Conservation (phyloP, 2,329 filamentous ascomycete genomes). For the Ophiostoma tasmaniense region DNA sequence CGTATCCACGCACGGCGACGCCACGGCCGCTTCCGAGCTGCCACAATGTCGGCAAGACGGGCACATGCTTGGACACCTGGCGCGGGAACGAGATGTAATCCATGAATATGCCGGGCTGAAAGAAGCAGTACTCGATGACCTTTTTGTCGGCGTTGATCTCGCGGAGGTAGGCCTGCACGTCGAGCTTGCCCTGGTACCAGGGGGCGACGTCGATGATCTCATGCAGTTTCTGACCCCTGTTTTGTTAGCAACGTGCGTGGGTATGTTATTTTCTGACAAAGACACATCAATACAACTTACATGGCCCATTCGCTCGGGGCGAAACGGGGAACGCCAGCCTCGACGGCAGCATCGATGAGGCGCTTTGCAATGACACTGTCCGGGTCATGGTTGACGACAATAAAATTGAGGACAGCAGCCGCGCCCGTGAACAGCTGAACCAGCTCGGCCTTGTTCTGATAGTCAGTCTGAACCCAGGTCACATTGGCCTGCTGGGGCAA, state of each 20-base stretch:
- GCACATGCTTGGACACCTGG: neutral
- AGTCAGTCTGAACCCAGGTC: conserved; percentile 11
- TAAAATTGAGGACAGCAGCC: conserved; percentile 15
- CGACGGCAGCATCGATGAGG: conserved; percentile 51
- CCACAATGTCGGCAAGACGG: neutral
- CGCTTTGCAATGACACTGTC: conserved; percentile 18
- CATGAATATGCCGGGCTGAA: conserved; percentile 4
- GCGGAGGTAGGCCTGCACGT: conserved; percentile 40
- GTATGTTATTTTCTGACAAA: neutral
- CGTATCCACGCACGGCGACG: neutral
- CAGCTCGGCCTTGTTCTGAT: conserved; percentile 16
- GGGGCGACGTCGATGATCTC: conserved; percentile 30
- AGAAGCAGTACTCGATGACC: conserved; percentile 39
- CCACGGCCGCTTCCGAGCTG: neutral
- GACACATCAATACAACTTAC: conserved; percentile 25
- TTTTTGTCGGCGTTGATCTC: conserved; percentile 42
- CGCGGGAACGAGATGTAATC: neutral
- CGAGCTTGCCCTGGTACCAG: conserved; percentile 44
- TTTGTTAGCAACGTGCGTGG: neutral
- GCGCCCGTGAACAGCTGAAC: conserved; percentile 12
- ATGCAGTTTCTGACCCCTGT: conserved; percentile 6
- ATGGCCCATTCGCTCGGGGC: conserved; percentile 51
- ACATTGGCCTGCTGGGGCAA: conserved; percentile 13
- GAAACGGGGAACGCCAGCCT: conserved; percentile 52
- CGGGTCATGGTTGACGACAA: conserved; percentile 11